Evolutionary conservation across 805 yeast species (phyloP).

Genomic region (Zygosaccharomyces bailii): DNA sequence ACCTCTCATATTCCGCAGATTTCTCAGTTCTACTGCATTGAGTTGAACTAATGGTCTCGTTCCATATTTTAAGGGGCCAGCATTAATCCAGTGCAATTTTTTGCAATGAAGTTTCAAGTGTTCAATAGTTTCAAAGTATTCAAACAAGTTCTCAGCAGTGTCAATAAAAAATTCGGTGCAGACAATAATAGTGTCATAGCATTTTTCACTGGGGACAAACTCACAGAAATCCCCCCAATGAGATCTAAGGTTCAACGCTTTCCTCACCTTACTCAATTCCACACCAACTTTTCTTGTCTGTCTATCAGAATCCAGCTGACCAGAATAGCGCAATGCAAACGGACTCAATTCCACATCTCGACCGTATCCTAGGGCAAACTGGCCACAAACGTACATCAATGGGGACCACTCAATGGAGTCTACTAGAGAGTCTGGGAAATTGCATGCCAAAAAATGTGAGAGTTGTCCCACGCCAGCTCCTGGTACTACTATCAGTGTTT

Average conservation of each 20-base stretch:
- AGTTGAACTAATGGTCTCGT: constrained; percentile 75
- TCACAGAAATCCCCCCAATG: constrained; percentile 63
- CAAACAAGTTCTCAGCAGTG: constrained; percentile 83
- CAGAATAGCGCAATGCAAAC: constrained; percentile 63
- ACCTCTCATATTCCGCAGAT: constrained; percentile 54
- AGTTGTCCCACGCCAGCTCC: constrained; percentile 86
- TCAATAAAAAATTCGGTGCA: constrained; percentile 79
- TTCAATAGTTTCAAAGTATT: constrained; percentile 66
- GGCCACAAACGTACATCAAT: constrained; percentile 68
- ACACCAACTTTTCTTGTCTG: constrained; percentile 48
- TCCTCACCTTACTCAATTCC: constrained; percentile 18
- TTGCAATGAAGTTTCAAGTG: constrained; percentile 39
- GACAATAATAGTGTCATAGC: constrained; percentile 49
- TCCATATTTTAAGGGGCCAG: constrained; percentile 93
- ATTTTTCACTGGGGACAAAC: constrained; percentile 37
- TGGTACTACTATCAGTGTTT: constrained; percentile 65
- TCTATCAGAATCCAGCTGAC: constrained; percentile 46
- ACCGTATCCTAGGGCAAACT: constrained; percentile 45
- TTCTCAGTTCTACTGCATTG: constrained; percentile 61
- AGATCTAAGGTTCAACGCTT: constrained; percentile 48
- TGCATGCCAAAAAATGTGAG: constrained; percentile 54
- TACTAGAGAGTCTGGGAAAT: constrained; percentile 45
- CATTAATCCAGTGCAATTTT: constrained; percentile 76
- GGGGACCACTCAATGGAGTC: constrained; percentile 76
- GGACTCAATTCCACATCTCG: constrained; percentile 41